Conservation (phyloP, 106 monocot genomes). For the Allium cepa region DNA sequence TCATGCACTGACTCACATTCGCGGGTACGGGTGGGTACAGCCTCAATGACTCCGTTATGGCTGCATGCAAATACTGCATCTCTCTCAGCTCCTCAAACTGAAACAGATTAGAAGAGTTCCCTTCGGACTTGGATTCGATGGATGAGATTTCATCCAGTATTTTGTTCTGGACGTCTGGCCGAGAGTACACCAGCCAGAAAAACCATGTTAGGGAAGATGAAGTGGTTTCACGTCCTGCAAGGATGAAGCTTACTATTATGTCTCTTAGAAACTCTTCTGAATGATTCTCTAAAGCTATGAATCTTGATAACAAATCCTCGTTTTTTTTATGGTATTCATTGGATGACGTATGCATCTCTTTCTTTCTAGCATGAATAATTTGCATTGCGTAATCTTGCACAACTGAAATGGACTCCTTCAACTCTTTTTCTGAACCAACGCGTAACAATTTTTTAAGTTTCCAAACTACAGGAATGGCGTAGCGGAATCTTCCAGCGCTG, state of each 20-base stretch:
- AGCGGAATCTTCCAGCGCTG: constrained; percentile 1
- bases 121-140: background rate
- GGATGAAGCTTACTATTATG: constrained; percentile 36
- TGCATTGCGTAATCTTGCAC: constrained; percentile 33
- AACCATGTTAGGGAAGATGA: constrained; percentile 52
- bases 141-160: constrained; percentile 29
- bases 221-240: constrained; percentile 36
- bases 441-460: constrained; percentile 25
- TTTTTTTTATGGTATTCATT: background rate
- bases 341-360: background rate
- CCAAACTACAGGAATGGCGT: constrained; percentile 17
- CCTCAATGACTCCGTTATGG: constrained; percentile 39
- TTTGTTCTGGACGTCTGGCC: constrained; percentile 28
- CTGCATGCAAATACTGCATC: constrained; percentile 48
- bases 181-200: constrained; percentile 36
- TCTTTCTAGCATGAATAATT: constrained; percentile 21
- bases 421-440: constrained; percentile 20
- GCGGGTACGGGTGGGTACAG: constrained; percentile 38
- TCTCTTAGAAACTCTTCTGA: constrained; percentile 46
- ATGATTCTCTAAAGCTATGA: constrained; percentile 13
- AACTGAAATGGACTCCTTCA: constrained; percentile 17
- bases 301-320: constrained; percentile 34
- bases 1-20: constrained; percentile 10
- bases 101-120: constrained; percentile 9
- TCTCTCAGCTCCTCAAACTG: constrained; percentile 37